phyloP scores from a whole-genome alignment of 345 rosid genomes.

The Stellera chamaejasme region DNA sequence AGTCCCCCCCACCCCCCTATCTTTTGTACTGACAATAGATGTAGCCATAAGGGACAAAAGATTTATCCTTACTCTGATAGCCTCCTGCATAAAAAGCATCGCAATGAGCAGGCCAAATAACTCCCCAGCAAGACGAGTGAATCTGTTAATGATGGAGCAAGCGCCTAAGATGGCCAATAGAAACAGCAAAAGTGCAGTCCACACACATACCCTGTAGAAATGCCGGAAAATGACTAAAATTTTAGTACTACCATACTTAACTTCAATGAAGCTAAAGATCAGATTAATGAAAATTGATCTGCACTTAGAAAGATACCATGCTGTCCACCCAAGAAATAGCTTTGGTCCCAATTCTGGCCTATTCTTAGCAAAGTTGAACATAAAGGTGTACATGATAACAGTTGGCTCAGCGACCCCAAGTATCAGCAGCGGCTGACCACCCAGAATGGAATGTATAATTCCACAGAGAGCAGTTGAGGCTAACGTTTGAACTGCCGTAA shows the following conservation, averaged over 20 bases:
- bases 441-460: conserved; percentile 68
- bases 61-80: conserved; percentile 53
- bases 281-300: conserved; percentile 4
- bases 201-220: conserved; percentile 75
- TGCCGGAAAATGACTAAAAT: neutral
- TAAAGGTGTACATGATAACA: conserved; percentile 90
- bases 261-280: conserved; percentile 1
- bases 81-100: conserved; percentile 93
- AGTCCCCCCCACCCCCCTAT: neutral
- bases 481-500: conserved; percentile 88
- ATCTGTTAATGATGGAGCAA: conserved; percentile 86
- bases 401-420: conserved; percentile 99
- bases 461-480: conserved; percentile 94
- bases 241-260: conserved; percentile 2
- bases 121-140: conserved; percentile 91
- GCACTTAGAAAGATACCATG: conserved; percentile 45
- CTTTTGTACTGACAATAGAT: neutral
- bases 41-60: conserved; percentile 1
- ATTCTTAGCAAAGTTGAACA: conserved; percentile 83
- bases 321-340: conserved; percentile 91
- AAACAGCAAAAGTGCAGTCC: conserved; percentile 89
- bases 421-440: conserved; percentile 89
- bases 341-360: conserved; percentile 67
- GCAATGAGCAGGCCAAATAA: conserved; percentile 90
- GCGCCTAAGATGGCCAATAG: conserved; percentile 81